Conservation (phyloP, 805 yeast species). For the Candida argentea region DNA sequence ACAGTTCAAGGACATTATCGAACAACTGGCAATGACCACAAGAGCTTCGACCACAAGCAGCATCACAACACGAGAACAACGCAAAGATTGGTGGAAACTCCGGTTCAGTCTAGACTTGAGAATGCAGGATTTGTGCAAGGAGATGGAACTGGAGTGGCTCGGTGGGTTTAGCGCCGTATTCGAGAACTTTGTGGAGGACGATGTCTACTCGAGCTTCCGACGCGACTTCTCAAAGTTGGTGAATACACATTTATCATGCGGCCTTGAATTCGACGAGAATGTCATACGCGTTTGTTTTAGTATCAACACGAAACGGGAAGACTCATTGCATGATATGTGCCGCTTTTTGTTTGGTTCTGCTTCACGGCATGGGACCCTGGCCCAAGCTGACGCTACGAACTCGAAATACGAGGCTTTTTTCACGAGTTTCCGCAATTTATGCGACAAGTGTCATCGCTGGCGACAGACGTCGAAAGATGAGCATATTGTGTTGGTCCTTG, state of each 20-base stretch:
- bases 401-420: conserved; percentile 57
- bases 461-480: conserved; percentile 8
- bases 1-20: conserved; percentile 36
- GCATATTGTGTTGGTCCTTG: conserved; percentile 65
- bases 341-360: conserved; percentile 52
- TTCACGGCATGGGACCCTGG: conserved; percentile 54
- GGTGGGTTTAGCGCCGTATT: conserved; percentile 70
- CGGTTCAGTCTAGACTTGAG: conserved; percentile 53
- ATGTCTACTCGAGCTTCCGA: conserved; percentile 11
- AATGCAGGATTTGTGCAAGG: conserved; percentile 41
- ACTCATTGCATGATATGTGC: conserved; percentile 51
- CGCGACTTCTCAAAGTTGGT: conserved; percentile 10
- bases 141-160: conserved; percentile 59
- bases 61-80: conserved; percentile 47
- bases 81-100: conserved; percentile 70
- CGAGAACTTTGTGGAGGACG: conserved; percentile 16
- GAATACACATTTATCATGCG: conserved; percentile 3
- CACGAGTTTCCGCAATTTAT: conserved; percentile 39
- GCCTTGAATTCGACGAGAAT: conserved; percentile 10
- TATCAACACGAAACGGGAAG: conserved; percentile 7
- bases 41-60: conserved; percentile 39
- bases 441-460: conserved; percentile 16
- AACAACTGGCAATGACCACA: conserved; percentile 53
- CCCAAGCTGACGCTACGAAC: too few relatives aligned
- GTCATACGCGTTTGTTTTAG: conserved; percentile 12